Base-by-base conservation (phyloP, 1,284 basidiomycete species). In the Agroathelia rolfsii region DNA sequence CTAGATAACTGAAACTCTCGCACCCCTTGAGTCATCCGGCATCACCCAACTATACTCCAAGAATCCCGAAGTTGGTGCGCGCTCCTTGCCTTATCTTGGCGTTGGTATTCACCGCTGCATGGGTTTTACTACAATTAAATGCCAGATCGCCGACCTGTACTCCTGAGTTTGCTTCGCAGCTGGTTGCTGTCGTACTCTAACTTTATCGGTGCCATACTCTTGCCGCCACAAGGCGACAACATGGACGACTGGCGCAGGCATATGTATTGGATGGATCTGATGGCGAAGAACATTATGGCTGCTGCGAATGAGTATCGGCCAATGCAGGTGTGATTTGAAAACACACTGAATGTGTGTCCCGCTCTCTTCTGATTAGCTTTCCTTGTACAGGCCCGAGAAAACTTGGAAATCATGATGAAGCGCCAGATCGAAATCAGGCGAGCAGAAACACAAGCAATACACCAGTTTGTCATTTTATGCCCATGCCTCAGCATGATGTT, bases 301-400 rank as follows among this genome's bases (percentile, higher is more conserved):
- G 78, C 81, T 15, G 80, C 78, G 19, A 84, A 85, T 43, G 81
- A 86, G 45, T 55, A 85, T 35, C 71, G 81, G n/a, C 82, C 82
- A 3, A 76, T 84, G 6, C 82, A 85, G 62, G 80, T 76, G 42
- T 15, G 55, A 45, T 27, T 20, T 25, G 6, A 5, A 7, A 26
- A 16, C 11, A 11, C 10, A 10, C 23, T 18, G 13, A 14, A 11
- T 7, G 30, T 25, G 11, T 10, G 19, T 24, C 20, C 18, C 12
- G 6, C 17, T 8, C 13, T 21, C n/a, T 10, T 10, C 16, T n/a
- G 9, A 17, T 16, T 17, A 10, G 7, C 28, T 16, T 23, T 6
- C 18, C 30, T 33, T 24, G 28, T 36, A 16, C 39, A 82, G 76
- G 81, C 81, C 13, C 62, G 81, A 45, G 73, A 64, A 16, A 79